Base-by-base conservation (phyloP, 495 filamentous ascomycete species). In the Penicillium mononematosum region DNA sequence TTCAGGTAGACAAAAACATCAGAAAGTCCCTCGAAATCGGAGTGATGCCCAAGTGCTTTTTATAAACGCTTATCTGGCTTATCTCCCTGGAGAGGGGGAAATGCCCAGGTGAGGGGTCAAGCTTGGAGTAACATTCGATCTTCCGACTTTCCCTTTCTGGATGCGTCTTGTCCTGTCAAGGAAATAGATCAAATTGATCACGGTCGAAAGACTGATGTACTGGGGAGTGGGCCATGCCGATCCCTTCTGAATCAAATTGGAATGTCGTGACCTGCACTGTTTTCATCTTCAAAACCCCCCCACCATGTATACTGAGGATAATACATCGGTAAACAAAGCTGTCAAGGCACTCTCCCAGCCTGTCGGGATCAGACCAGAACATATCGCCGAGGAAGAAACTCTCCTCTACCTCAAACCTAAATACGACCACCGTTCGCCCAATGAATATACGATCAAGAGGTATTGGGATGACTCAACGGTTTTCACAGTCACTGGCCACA, bases 401-500 rank as follows among this genome's bases (percentile, higher is more conserved):
- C 54, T 58, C 2, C 50, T 67, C 6, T 65, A 58, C 24, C 14
- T 65, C 1, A n/a, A 52, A 38, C 64, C 62, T n/a, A 55, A 51
- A 50, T 60, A 62, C 25, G 59, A 62, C 34, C 17, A 50, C 5
- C 27, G 43, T 2, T 59, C 61, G 9, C 16, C 58, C 4, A 45
- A 49, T 45, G 64, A 67, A 29, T 67, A 55, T 52, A 53, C 27
- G 29, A 51, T 67, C 22, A 56, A 52, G 31, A 49, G 52, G 19
- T 59, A 64, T 43, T 56, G 51, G 42, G 45, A 61, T 12, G 56
- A 59, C 39, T 47, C 44, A 5, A 58, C 50, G 1, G 10, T 67
- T 1, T 58, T 67, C 31, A 62, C 64, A 10, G 59, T 58, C 16
- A 67, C 58, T 24, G 64, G 61, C 1, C 56, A 44, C 14, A 58